Conservation (phyloP, 2,329 filamentous ascomycete genomes). For the Penicillium glabrum region DNA sequence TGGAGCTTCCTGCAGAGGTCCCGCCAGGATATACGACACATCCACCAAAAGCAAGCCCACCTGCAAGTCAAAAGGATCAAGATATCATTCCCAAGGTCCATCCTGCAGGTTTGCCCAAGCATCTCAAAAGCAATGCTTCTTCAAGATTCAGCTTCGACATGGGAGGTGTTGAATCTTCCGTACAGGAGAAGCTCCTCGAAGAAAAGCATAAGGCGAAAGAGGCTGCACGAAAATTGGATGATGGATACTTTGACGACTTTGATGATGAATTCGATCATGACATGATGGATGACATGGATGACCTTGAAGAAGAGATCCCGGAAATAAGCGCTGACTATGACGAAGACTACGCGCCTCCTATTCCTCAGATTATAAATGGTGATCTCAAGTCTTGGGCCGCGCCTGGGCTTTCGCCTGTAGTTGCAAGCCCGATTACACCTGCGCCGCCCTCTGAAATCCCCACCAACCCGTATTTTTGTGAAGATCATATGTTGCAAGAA, state of each 20-base stretch:
- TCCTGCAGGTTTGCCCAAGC: slow-evolving; percentile 42
- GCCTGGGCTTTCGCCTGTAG: slow-evolving; percentile 37
- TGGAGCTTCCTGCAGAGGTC: slow-evolving; percentile 6
- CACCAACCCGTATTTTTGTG: not conserved
- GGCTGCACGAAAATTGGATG: slow-evolving; percentile 40
- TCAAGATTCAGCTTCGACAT: slow-evolving; percentile 68
- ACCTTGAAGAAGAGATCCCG: slow-evolving; percentile 49
- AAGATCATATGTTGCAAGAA: not conserved
- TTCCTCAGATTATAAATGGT: slow-evolving; percentile 18
- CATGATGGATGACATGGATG: slow-evolving; percentile 44
- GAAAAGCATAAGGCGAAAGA: slow-evolving; percentile 61
- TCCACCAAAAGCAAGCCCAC: slow-evolving; percentile 3
- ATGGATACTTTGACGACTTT: slow-evolving; percentile 39
- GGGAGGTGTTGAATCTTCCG: slow-evolving; percentile 56
- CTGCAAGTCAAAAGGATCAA: slow-evolving; percentile 22
- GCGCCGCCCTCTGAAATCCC: slow-evolving; percentile 13
- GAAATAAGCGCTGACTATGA: slow-evolving; percentile 50
- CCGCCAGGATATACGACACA: not conserved
- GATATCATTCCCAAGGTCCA: slow-evolving; percentile 33
- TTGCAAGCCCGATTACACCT: slow-evolving; percentile 34
- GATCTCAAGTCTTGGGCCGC: slow-evolving; percentile 33
- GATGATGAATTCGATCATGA: slow-evolving; percentile 49
- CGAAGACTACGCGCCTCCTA: slow-evolving; percentile 28
- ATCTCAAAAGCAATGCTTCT: slow-evolving; percentile 58
- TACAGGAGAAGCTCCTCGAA: slow-evolving; percentile 62